Base-by-base conservation (phyloP, 2,329 filamentous ascomycete genomes). In the Claviceps paspali region DNA sequence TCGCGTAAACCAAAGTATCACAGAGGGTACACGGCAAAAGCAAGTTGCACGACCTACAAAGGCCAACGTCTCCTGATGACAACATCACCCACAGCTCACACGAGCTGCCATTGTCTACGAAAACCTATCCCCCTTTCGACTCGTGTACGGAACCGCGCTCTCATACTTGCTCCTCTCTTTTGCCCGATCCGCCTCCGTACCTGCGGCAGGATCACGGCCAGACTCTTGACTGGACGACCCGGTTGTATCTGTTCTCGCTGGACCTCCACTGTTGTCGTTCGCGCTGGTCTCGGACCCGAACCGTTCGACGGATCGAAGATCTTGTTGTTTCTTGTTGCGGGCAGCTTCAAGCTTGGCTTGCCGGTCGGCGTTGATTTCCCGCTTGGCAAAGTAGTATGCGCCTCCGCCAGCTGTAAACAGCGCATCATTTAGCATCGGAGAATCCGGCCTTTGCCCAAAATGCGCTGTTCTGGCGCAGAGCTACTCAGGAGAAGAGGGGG, bases 381-480 rank as follows among this genome's bases (percentile, higher is more conserved):
- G 73, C 70, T 98, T 98, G 45, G 91, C 91, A 57, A 95, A 94
- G 66, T 83, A 86, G 68, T 96, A 98, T 52, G 88, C 86, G 45
- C 80, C 83, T 46, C 76, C 91, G 53, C 88, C 91, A 47, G 87
- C 85, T 86, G 53, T 37, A 22, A 23, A n/a, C n/a, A n/a, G 22
- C 7, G 12, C 38, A 27, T 15, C 38, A 27, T 27, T 27, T n/a
- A n/a, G n/a, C n/a, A n/a, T n/a, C n/a, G n/a, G n/a, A n/a, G n/a
- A n/a, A n/a, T n/a, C n/a, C n/a, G n/a, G n/a, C n/a, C n/a, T n/a
- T n/a, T n/a, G n/a, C n/a, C n/a, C n/a, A n/a, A n/a, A n/a, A n/a
- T n/a, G n/a, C 19, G 31, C n/a, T 11, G 22, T 15, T 14, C 29
- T n/a, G n/a, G n/a, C n/a, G n/a, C 17, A 10, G 4, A 17, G n/a